Conservation (phyloP, 2,329 filamentous ascomycete species). For the Aspergillus aculeatinus region DNA sequence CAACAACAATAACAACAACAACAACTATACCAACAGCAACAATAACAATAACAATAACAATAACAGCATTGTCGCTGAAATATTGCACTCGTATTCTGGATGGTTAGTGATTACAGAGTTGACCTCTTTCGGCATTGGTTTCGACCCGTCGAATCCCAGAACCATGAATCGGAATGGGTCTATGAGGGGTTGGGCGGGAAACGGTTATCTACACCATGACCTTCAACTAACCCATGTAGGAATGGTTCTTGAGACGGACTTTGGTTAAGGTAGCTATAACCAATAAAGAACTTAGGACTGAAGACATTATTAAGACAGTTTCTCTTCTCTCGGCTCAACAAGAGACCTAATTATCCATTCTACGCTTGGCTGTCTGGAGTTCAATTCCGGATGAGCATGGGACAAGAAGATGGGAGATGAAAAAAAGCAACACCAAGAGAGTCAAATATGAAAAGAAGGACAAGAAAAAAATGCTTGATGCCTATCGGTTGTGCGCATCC, state of each 20-base stretch:
- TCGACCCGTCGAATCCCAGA: constrained; percentile 4
- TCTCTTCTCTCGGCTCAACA: neutral
- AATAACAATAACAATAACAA: neutral
- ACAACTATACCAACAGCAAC: neutral
- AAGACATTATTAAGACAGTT: neutral
- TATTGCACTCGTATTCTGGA: neutral
- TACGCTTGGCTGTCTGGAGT: neutral
- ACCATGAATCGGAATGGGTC: constrained; percentile 9
- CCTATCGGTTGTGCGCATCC: neutral
- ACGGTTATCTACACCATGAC: neutral
- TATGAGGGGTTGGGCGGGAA: neutral
- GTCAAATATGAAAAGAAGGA: neutral
- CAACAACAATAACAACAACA: neutral
- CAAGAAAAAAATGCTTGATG: neutral
- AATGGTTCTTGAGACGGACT: neutral
- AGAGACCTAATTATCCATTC: neutral
- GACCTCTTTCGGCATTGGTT: neutral
- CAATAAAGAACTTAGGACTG: neutral
- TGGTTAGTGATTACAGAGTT: neutral
- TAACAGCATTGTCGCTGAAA: no score
- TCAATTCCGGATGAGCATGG: neutral
- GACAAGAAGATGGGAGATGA: neutral
- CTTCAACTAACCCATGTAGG: neutral
- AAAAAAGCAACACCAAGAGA: constrained; percentile 1
- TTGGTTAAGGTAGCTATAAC: neutral